A percentile compares a stretch with the other conserved stretches of the same genome.
Conservation (phyloP, 352 stramenopile species). For the Phytophthora pinifolia region DNA sequence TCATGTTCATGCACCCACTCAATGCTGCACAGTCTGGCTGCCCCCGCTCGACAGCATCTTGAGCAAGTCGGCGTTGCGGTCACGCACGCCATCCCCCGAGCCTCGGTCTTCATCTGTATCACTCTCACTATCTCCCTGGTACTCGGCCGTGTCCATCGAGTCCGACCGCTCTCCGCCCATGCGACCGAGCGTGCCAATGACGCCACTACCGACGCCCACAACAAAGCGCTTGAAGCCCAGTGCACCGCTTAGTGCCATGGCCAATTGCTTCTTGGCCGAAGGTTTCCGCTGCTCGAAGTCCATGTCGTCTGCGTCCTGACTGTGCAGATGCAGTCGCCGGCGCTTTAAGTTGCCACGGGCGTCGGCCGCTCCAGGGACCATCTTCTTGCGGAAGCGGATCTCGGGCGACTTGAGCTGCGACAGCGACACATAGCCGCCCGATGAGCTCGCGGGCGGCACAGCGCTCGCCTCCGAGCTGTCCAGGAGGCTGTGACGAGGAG, state of each 20-base stretch:
- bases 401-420: slow-evolving; percentile 73
- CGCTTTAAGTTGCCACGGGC: slow-evolving; percentile 63
- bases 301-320: slow-evolving; percentile 33
- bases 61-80: slow-evolving; percentile 42
- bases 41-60: slow-evolving; percentile 51
- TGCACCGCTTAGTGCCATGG: slow-evolving; percentile 30
- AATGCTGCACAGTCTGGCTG: slow-evolving; percentile 27
- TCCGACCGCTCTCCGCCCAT: slow-evolving; percentile 33
- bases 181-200: slow-evolving; percentile 31
- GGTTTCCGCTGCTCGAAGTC: slow-evolving; percentile 24
- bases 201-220: slow-evolving; percentile 32
- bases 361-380: slow-evolving; percentile 33
- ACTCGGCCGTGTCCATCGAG: slow-evolving; percentile 32
- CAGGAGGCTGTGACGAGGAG: slow-evolving; percentile 15
- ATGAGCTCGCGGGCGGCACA: slow-evolving; percentile 39
- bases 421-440: slow-evolving; percentile 72
- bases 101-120: slow-evolving; percentile 34
- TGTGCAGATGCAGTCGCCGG: slow-evolving; percentile 45
- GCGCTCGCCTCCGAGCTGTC: slow-evolving; percentile 16
- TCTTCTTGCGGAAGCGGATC: slow-evolving; percentile 68
- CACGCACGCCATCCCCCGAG: slow-evolving; percentile 12
- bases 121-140: slow-evolving; percentile 39
- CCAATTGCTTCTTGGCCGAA: slow-evolving; percentile 33
- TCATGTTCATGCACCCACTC: slow-evolving; percentile 16
- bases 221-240: slow-evolving; percentile 37